Evolutionary conservation across 2,329 filamentous ascomycete species (phyloP), one percentile per base, ranked within the genome.

Genomic region (Cercospora nicotianae): DNA sequence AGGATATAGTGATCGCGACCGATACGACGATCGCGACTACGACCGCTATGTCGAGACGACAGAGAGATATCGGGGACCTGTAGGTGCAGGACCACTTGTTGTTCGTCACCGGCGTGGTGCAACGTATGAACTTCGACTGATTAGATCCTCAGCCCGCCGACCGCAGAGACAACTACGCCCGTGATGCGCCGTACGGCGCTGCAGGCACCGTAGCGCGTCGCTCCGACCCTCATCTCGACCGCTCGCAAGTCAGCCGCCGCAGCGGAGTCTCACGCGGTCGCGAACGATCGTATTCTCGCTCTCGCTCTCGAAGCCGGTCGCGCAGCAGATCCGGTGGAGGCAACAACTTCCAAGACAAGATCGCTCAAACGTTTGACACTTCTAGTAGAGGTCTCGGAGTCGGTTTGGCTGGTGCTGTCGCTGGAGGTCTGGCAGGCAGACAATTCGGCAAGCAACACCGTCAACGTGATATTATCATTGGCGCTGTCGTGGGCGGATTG

Each of bases 341-440:
- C 16, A 65, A 70, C 5, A 72, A 72, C 28, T 71, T 73, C 51
- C 58, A 65, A n/a, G 75, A 72, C 33, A 76, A 76, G 63, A 67
- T 79, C 53, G 73, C 76, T 63, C 74, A 77, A 23, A 70, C 70
- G n/a, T 79, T 79, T 69, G 76, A 77, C 69, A 77, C 76, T 9
- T 72, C 72, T 12, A 64, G 62, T 51, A 72, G 74, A 60, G 77
- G 77, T 39, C 62, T 77, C 16, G 77, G 75, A 26, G 75, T 73
- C 28, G 77, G 75, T 18, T 55, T 79, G 12, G 77, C 76, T 2
- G 77, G 77, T 39, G 77, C 77, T 8, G 71, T 78, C 36, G 73
- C 78, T 18, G 77, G 77, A 42, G 77, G 76, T 12, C 68, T 78
- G 9, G 75, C 77, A 13, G 77, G 74, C 8, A 66, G 76, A 30